These are phyloP conservation scores for Arachnomyces sp. DNA, from an alignment of 2,329 filamentous ascomycete genomes.

Conservation along the genomic window DNA sequence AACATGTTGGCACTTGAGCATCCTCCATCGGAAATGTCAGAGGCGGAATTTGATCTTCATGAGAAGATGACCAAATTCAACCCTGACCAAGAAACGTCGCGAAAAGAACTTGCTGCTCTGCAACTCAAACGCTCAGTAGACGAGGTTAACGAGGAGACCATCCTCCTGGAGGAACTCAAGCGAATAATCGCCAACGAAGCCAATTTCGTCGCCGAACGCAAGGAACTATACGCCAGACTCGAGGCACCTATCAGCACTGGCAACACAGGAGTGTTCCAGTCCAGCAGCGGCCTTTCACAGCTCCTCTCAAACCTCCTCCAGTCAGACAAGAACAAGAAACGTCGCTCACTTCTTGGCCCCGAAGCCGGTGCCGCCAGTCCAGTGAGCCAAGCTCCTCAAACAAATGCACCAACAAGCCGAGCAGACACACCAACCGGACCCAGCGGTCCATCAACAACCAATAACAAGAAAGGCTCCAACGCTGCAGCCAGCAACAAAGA, in stretches of 20 bases:
- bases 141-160: constrained; percentile 86
- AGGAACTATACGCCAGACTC: constrained; percentile 76
- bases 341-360: constrained; percentile 58
- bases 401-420: constrained; percentile 26
- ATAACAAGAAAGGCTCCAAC: constrained; percentile 30
- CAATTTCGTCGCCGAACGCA: constrained; percentile 76
- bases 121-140: constrained; percentile 72
- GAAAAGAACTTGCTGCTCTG: constrained; percentile 77
- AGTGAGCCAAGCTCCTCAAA: constrained; percentile 49
- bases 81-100: constrained; percentile 63
- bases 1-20: constrained; percentile 74
- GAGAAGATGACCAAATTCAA: constrained; percentile 84
- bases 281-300: constrained; percentile 67
- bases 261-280: constrained; percentile 69
- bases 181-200: constrained; percentile 83
- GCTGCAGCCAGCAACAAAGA: constrained; percentile 33
- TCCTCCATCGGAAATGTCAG: constrained; percentile 77
- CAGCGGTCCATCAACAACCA: constrained; percentile 18
- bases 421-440: constrained; percentile 30
- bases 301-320: constrained; percentile 75
- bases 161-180: constrained; percentile 79
- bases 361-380: constrained; percentile 45
- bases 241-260: constrained; percentile 67
- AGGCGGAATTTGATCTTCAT: constrained; percentile 71
- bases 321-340: constrained; percentile 83